Conservation (phyloP, 2,329 filamentous ascomycete species). For the Thermochaetoides dissita region DNA sequence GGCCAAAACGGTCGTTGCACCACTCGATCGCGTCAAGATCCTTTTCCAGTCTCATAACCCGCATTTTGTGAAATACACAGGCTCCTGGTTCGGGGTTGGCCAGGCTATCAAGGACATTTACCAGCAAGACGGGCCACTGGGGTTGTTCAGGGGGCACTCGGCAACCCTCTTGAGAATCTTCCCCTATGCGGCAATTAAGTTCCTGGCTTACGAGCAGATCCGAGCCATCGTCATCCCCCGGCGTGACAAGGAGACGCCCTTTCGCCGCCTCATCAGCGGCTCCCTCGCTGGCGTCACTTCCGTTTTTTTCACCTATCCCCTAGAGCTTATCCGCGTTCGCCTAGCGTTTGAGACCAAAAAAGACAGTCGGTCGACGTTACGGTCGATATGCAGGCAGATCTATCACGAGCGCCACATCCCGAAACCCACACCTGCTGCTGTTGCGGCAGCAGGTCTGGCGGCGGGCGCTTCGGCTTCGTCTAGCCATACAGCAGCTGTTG, state of each 20-base stretch:
- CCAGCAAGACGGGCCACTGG: constrained; percentile 53
- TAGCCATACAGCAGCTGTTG: constrained; percentile 25
- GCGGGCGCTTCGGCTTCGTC: constrained; percentile 30
- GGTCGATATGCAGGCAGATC: constrained; percentile 71
- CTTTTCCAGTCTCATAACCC: constrained; percentile 94
- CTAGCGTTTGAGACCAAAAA: constrained; percentile 86
- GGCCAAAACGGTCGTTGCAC: constrained; percentile 92
- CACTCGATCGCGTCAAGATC: constrained; percentile 95
- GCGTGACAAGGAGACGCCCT: constrained; percentile 62
- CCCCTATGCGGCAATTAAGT: constrained; percentile 95
- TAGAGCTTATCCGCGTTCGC: constrained; percentile 85
- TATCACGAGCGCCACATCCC: constrained; percentile 57
- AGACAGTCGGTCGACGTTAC: constrained; percentile 53
- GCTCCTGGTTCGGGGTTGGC: constrained; percentile 74
- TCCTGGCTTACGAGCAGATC: constrained; percentile 94
- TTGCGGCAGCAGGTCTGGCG: constrained; percentile 25
- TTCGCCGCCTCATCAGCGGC: constrained; percentile 61
- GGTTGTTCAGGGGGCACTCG: constrained; percentile 86
- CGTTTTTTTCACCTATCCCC: constrained; percentile 90
- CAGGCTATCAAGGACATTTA: constrained; percentile 77
- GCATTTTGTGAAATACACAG: constrained; percentile 82
- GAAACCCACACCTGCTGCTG: constrained; percentile 17
- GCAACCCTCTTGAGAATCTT: constrained; percentile 90
- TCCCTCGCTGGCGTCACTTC: constrained; percentile 71
- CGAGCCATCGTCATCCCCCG: constrained; percentile 61